Evolutionary conservation across 1,284 basidiomycete genomes (phyloP), one percentile per base, ranked within the genome.

Genomic region (Naganishia cerealis): DNA sequence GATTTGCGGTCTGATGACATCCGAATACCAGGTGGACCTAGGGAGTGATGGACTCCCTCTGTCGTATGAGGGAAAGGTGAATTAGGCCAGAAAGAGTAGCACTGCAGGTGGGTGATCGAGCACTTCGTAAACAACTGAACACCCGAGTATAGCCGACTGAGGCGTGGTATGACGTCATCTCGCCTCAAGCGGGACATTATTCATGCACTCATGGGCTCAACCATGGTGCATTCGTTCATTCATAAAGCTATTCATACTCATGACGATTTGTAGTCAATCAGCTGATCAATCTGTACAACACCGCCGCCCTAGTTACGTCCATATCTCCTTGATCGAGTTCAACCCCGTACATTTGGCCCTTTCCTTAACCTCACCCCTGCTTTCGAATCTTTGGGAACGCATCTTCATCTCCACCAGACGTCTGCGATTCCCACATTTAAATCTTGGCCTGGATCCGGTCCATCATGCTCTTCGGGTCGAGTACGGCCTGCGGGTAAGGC

Each of bases 401-500:
- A 33, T 33, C 29, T 33, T 33, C 29, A 33, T 33, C 29, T 33
- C 29, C 6, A n/a, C 6, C 6, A 33, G 29, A 33, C 2, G 29
- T 12, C 9, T 36, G 26, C 55, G 26, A 21, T 54, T 10, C 21
- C 57, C 24, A 39, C 8, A 13, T 48, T 40, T 66, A 73, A 26
- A 73, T 61, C 71, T 71, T 74, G 42, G 70, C 71, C 68, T 72
- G 68, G 66, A 71, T 70, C 43, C 73, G 50, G 18, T 66, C 59
- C 70, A 73, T 74, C 61, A 77, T 72, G 33, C 68, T 74, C n/a
- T 76, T 75, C 4, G 80, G 79, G 62, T 80, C 75, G 13, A 80
- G 71, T 18, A 81, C 71, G 48, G 70, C 71, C 54, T 79, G 70
- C 21, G 80, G 80, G 70, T 81, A 81, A 3, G 80, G 76, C 46